Evolutionary conservation across 495 filamentous ascomycete genomes (phyloP), one percentile per base, ranked within the genome.

Genomic region (Tuber brumale): DNA sequence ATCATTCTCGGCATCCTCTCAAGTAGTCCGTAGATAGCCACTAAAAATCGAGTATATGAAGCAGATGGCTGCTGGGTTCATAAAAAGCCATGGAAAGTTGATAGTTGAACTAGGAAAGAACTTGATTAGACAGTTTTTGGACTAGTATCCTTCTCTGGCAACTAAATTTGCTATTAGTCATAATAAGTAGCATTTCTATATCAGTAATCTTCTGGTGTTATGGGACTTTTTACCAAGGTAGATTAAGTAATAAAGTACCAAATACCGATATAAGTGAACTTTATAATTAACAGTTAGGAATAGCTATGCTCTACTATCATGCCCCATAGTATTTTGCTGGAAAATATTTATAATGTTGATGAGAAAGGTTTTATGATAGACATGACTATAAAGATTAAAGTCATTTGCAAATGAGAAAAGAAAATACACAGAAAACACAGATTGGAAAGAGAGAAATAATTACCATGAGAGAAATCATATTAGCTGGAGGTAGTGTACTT

Each of bases 41-140:
- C 70, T 31, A 72, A 72, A 44, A 43, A 72, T 72, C n/a, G 27
- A 72, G 39, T 44, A 42, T 42, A 14, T 72, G n/a, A 35, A 43
- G 31, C 16, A 16, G 39, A 72, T 72, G 1, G 70, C 70, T 39
- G 41, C 70, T 43, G 70, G 39, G 39, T 44, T 72, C 18, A 44
- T 44, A 8, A 39, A n/a, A 72, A 43, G 44, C 14, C 39, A 44
- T 70, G 70, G 6, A 12, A 42, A 43, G 39, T 7, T 1, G n/a
- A 44, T 43, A 9, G 14, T 31, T 43, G 23, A 16, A 12, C 70
- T 72, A 14, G 70, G 31, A 27, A 72, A 21, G 14, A 45, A 45
- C 12, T 45, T 3, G 44, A 44, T 44, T 8, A 35, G 9, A 1
- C 9, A 10, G 6, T 72, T 72, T 43, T 31, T 72, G 3, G 70